These are phyloP conservation scores for Lachnellula suecica DNA, from an alignment of 2,329 filamentous ascomycete genomes.

Conservation along the genomic window DNA sequence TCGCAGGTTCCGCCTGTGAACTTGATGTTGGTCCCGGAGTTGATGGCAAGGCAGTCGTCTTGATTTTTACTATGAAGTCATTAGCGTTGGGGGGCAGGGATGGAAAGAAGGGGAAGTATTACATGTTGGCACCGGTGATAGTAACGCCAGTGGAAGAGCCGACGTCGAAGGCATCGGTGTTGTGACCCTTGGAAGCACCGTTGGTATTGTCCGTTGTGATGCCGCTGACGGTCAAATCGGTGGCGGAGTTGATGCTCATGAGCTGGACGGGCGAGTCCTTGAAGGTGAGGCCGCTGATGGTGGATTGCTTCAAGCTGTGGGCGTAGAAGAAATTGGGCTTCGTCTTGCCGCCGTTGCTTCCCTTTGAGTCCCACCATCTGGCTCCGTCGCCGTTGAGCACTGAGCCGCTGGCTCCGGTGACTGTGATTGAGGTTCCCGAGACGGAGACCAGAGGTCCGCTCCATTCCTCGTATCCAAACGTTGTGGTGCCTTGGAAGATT, in stretches of 20 bases:
- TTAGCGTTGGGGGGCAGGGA: neutral
- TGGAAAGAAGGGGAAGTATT: neutral
- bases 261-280: slow-evolving; percentile 55
- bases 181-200: slow-evolving; percentile 48
- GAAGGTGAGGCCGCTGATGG: slow-evolving; percentile 49
- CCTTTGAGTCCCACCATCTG: slow-evolving; percentile 47
- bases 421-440: slow-evolving; percentile 16
- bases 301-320: slow-evolving; percentile 49
- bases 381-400: slow-evolving; percentile 56
- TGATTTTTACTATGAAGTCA: slow-evolving; percentile 34
- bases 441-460: slow-evolving; percentile 56
- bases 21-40: slow-evolving; percentile 46
- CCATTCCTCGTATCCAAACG: slow-evolving; percentile 68
- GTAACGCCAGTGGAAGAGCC: slow-evolving; percentile 45
- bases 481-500: slow-evolving; percentile 65
- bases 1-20: slow-evolving; percentile 30
- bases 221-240: slow-evolving; percentile 43
- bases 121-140: slow-evolving; percentile 49
- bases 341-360: slow-evolving; percentile 55
- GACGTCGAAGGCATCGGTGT: slow-evolving; percentile 56
- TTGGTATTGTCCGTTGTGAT: slow-evolving; percentile 58
- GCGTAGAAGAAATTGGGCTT: slow-evolving; percentile 66
- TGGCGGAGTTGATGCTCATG: slow-evolving; percentile 46
- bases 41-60: slow-evolving; percentile 59
- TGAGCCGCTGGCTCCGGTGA: slow-evolving; percentile 21